Percentiles rank a stretch among this genome's conserved stretches.
Conservation (phyloP, 768 basidiomycete species). For the Trametes elegans region DNA sequence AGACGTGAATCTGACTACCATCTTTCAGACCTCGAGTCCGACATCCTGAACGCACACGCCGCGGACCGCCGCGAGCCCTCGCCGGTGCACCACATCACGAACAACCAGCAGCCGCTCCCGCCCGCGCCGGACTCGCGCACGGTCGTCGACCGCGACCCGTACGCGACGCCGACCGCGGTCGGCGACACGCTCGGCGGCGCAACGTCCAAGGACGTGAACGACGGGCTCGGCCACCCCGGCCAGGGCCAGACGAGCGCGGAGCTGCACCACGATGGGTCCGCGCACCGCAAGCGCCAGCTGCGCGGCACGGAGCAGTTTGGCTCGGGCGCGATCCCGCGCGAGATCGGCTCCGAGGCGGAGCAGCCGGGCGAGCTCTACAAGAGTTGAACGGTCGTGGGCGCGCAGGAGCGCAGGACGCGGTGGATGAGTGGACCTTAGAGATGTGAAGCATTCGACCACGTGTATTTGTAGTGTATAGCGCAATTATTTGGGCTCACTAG, state of each 20-base stretch:
- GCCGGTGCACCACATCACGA: constrained; percentile 1
- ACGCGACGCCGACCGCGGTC: constrained; percentile 23
- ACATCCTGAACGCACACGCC: constrained; percentile 6
- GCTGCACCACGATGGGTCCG: constrained; percentile 34
- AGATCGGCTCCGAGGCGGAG: constrained; percentile 6
- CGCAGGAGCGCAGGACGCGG: constrained; percentile 2
- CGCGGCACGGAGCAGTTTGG: constrained; percentile 27
- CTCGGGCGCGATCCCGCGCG: constrained; percentile 19
- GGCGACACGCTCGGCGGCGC: constrained; percentile 32
- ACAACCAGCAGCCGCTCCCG: constrained; percentile 15
- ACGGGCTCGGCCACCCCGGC: constrained; percentile 30
- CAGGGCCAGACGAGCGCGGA: constrained; percentile 37
- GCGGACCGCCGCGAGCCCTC: constrained; percentile 8
- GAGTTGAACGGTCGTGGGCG: background rate
- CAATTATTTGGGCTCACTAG: background rate
- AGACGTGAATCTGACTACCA: background rate
- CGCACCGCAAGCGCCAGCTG: constrained; percentile 29
- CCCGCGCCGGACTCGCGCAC: constrained; percentile 28
- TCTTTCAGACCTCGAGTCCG: constrained; percentile 6
- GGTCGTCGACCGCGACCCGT: constrained; percentile 34
- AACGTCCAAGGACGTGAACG: constrained; percentile 34
- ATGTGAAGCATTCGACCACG: background rate
- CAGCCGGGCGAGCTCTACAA: constrained; percentile 4
- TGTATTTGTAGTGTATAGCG: constrained; percentile 2
- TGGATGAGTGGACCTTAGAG: background rate